Conservation (phyloP, 2,329 filamentous ascomycete genomes). For the Coniochaeta prunicola region DNA sequence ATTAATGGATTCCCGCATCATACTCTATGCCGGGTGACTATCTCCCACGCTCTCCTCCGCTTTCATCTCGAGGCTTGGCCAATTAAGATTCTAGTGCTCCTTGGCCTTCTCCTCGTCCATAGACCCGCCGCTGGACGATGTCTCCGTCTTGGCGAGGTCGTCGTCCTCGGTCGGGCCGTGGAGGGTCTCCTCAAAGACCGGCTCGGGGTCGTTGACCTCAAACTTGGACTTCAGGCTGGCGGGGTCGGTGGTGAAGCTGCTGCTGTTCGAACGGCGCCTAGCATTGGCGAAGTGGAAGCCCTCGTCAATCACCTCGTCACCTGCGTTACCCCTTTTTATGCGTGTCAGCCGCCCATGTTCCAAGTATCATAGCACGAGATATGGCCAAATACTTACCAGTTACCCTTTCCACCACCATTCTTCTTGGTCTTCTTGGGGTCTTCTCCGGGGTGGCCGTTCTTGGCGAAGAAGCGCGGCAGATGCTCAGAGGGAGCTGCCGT, state of each 20-base stretch:
- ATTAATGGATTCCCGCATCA: constrained; percentile 9
- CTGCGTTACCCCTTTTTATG: constrained; percentile 69
- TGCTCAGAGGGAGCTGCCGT: constrained; percentile 62
- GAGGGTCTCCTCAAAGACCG: constrained; percentile 81
- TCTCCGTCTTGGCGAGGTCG: constrained; percentile 47
- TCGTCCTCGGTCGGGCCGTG: constrained; percentile 59
- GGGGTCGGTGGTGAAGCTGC: constrained; percentile 60
- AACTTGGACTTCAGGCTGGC: constrained; percentile 94
- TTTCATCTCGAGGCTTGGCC: no score
- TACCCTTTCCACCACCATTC: constrained; percentile 84
- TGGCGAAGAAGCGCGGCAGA: constrained; percentile 88
- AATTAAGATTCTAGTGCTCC: constrained; percentile 9
- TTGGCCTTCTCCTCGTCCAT: constrained; percentile 40
- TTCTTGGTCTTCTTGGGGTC: constrained; percentile 97
- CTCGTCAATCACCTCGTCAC: constrained; percentile 78
- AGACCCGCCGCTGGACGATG: constrained; percentile 52
- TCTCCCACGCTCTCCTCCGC: constrained; percentile 2
- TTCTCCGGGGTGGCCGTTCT: constrained; percentile 69
- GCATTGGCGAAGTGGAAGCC: constrained; percentile 77
- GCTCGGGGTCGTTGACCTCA: constrained; percentile 80
- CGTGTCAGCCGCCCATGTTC: not conserved
- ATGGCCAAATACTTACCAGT: constrained; percentile 61
- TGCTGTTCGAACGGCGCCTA: constrained; percentile 90
- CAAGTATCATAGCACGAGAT: constrained; percentile 1
- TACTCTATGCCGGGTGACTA: constrained; percentile 4